phyloP scores from a whole-genome alignment of 768 basidiomycete genomes.

The Xerocomus spinulosus region DNA sequence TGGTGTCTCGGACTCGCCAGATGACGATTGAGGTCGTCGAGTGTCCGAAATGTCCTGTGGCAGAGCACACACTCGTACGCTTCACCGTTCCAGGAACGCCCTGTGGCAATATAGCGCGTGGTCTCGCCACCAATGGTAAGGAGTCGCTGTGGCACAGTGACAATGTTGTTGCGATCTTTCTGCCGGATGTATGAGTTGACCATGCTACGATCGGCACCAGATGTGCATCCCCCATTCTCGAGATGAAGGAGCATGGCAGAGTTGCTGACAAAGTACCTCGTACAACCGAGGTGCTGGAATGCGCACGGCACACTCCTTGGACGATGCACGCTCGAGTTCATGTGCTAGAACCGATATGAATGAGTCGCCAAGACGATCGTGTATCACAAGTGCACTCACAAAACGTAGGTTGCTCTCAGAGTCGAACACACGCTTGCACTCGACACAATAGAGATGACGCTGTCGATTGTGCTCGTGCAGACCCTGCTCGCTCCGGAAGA shows the following conservation, averaged over 20 bases:
- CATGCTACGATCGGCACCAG: conserved; percentile 41
- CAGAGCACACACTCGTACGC: conserved; percentile 66
- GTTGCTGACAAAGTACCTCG: conserved; percentile 42
- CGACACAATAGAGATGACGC: conserved; percentile 38
- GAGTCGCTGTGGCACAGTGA: conserved; percentile 55
- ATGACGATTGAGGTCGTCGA: conserved; percentile 54
- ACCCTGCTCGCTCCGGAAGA: conserved; percentile 39
- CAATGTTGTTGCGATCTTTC: conserved; percentile 42
- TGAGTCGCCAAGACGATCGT: neutral
- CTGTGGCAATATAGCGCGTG: conserved; percentile 28
- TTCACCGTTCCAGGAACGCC: conserved; percentile 37
- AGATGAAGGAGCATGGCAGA: conserved; percentile 59
- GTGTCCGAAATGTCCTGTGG: conserved; percentile 36
- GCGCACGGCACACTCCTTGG: conserved; percentile 36
- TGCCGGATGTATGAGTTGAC: conserved; percentile 35
- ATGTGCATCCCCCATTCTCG: conserved; percentile 55
- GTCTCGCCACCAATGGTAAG: conserved; percentile 30
- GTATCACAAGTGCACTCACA: conserved; percentile 3
- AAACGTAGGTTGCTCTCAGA: conserved; percentile 14
- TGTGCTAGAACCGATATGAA: conserved; percentile 35
- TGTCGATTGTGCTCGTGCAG: conserved; percentile 49
- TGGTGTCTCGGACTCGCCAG: conserved; percentile 58
- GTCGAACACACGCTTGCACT: conserved; percentile 42
- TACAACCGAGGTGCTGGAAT: conserved; percentile 38
- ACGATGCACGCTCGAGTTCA: conserved; percentile 49